These are phyloP conservation scores for Rhodosporidiobolus sp. DNA, from an alignment of 768 basidiomycete species.

Conservation along the genomic window DNA sequence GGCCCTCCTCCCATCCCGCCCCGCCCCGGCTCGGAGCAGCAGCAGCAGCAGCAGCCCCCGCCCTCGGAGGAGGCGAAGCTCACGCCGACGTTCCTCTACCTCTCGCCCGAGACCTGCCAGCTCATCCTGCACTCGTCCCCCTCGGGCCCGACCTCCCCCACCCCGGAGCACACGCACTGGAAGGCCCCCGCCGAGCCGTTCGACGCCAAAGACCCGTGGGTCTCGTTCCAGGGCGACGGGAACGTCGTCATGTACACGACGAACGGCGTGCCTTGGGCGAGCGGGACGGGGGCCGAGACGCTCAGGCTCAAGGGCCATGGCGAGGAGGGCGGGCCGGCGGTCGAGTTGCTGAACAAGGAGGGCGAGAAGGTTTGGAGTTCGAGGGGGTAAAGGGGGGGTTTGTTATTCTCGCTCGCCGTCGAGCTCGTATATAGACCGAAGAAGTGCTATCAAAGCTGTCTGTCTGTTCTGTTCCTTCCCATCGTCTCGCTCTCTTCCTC, in stretches of 20 bases:
- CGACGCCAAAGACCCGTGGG: slow-evolving; percentile 15
- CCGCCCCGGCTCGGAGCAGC: slow-evolving; percentile 13
- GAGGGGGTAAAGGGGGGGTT: neutral
- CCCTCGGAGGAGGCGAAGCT: neutral
- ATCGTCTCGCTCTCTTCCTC: no score
- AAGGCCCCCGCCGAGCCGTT: neutral
- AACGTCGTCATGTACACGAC: slow-evolving; percentile 35
- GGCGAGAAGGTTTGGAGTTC: neutral
- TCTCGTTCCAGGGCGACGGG: slow-evolving; percentile 36
- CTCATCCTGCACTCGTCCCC: slow-evolving; percentile 43
- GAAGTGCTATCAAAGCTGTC: no score
- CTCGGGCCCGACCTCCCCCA: slow-evolving; percentile 22
- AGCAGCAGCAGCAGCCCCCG: neutral
- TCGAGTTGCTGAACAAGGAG: slow-evolving; percentile 17
- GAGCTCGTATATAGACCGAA: no score
- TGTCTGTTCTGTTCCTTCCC: no score
- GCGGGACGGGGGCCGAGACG: slow-evolving; percentile 16
- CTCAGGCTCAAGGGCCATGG: slow-evolving; percentile 17
- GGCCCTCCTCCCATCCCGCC: slow-evolving; percentile 27
- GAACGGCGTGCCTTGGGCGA: slow-evolving; percentile 29
- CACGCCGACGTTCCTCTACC: slow-evolving; percentile 36
- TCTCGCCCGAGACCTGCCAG: slow-evolving; percentile 39
- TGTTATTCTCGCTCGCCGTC: no score
- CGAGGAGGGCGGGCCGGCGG: slow-evolving; percentile 28
- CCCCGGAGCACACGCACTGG: slow-evolving; percentile 27